These are phyloP conservation scores for Butyriboletus loyo DNA, from an alignment of 768 basidiomycete genomes.

Conservation along the genomic window DNA sequence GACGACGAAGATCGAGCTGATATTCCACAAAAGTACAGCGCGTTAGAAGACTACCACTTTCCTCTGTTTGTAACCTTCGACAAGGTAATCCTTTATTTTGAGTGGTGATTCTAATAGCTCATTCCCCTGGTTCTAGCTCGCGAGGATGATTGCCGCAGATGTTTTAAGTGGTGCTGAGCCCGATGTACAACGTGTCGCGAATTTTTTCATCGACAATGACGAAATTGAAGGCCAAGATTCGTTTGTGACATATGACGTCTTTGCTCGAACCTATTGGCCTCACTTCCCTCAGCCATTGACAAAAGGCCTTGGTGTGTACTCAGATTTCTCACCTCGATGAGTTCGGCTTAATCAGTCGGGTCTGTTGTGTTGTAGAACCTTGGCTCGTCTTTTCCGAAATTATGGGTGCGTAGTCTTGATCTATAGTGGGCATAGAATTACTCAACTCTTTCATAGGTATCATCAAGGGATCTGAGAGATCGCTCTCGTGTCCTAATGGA, in stretches of 20 bases:
- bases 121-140: slow-evolving; percentile 15
- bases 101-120: not conserved
- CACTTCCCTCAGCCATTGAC: slow-evolving; percentile 50
- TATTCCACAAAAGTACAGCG: slow-evolving; percentile 50
- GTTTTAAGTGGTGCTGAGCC: slow-evolving; percentile 7
- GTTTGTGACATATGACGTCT: slow-evolving; percentile 46
- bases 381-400: slow-evolving; percentile 63
- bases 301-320: slow-evolving; percentile 49
- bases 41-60: slow-evolving; percentile 57
- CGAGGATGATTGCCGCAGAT: slow-evolving; percentile 27
- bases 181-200: slow-evolving; percentile 1
- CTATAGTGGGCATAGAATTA: not conserved
- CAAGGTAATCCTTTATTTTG: slow-evolving; percentile 37
- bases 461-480: slow-evolving; percentile 65
- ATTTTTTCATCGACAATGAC: slow-evolving; percentile 12
- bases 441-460: slow-evolving; percentile 38
- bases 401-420: slow-evolving; percentile 43
- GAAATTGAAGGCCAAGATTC: slow-evolving; percentile 19
- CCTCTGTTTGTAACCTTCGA: slow-evolving; percentile 71
- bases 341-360: not conserved
- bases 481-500: slow-evolving; percentile 34
- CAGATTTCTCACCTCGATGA: not conserved
- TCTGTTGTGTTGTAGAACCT: slow-evolving; percentile 43
- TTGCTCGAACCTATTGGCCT: slow-evolving; percentile 55
- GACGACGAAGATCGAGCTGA: slow-evolving; percentile 25